Percentiles rank a stretch among this genome's conserved stretches.
These are phyloP conservation scores for Coemansia aciculifera DNA, from an alignment of 192 early-diverging fungal genomes.

Conservation along the genomic window DNA sequence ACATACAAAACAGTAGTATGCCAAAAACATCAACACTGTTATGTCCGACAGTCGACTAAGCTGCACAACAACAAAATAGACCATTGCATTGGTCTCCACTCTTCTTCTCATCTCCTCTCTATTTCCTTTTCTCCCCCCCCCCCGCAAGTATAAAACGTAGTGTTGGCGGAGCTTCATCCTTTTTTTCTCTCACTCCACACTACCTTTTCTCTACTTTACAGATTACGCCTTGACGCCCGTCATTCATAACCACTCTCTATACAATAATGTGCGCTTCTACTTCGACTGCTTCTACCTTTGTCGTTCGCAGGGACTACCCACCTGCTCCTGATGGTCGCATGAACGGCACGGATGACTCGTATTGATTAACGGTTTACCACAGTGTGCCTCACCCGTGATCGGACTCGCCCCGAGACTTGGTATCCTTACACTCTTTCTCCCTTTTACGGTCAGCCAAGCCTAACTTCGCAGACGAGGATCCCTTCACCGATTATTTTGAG, in stretches of 20 bases:
- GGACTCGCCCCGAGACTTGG: background rate
- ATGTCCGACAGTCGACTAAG: background rate
- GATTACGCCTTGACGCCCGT: background rate
- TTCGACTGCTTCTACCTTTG: background rate
- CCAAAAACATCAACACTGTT: slow-evolving; percentile 5
- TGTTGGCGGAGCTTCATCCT: background rate
- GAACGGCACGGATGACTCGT: background rate
- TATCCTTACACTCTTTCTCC: background rate
- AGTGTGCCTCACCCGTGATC: background rate
- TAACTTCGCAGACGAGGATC: background rate
- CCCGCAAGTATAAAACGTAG: slow-evolving; percentile 10
- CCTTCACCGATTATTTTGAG: background rate
- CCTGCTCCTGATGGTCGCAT: slow-evolving; percentile 7
- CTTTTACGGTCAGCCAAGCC: background rate
- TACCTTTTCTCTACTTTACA: slow-evolving; percentile 1
- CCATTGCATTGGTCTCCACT: slow-evolving; percentile 12
- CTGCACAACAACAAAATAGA: slow-evolving; percentile 10
- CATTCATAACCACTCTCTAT: background rate
- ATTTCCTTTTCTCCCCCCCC: background rate
- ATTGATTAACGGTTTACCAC: background rate
- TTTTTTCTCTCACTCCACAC: slow-evolving; percentile 3
- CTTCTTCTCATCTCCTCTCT: slow-evolving; percentile 10
- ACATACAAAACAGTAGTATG: slow-evolving; percentile 10
- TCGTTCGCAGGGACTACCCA: slow-evolving; percentile 26
- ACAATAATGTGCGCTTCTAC: slow-evolving; percentile 19